Percentiles rank a stretch among this genome's conserved stretches.
These are phyloP conservation scores for Salix suchowensis DNA, from an alignment of 345 rosid species.

Conservation along the genomic window DNA sequence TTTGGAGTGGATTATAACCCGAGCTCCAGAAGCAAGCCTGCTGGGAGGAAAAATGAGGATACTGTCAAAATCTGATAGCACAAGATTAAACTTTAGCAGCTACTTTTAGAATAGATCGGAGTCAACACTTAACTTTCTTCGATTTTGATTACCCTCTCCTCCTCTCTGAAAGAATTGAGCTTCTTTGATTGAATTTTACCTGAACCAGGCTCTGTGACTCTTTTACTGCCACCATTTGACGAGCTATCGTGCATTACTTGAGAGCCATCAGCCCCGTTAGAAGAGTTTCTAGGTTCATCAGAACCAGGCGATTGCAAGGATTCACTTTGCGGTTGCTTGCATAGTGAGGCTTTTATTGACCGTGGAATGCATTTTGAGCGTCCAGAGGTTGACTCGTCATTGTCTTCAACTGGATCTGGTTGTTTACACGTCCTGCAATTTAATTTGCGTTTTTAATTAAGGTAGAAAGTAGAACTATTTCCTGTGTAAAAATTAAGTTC, in stretches of 20 bases:
- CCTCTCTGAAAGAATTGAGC: slow-evolving; percentile 59
- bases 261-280: slow-evolving; percentile 37
- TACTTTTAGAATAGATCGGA: background rate
- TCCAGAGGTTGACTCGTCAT: slow-evolving; percentile 43
- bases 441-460: background rate
- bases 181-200: slow-evolving; percentile 37
- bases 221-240: slow-evolving; percentile 46
- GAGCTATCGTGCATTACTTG: slow-evolving; percentile 14
- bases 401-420: slow-evolving; percentile 43
- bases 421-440: slow-evolving; percentile 54
- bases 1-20: slow-evolving; percentile 85
- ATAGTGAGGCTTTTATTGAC: slow-evolving; percentile 54
- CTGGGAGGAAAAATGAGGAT: slow-evolving; percentile 12
- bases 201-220: slow-evolving; percentile 43
- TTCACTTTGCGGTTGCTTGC: slow-evolving; percentile 52
- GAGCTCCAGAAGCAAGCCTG: slow-evolving; percentile 99
- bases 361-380: slow-evolving; percentile 55
- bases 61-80: background rate
- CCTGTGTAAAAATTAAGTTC: background rate
- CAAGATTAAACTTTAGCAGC: background rate
- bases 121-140: slow-evolving; percentile 82
- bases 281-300: slow-evolving; percentile 58
- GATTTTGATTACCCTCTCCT: slow-evolving; percentile 65
- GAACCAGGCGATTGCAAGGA: slow-evolving; percentile 69
- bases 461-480: background rate